A percentile compares a stretch with the other conserved stretches of the same genome.
phyloP scores from a whole-genome alignment of 805 yeast species.

The Yamadazyma takamatsuzukensis region DNA sequence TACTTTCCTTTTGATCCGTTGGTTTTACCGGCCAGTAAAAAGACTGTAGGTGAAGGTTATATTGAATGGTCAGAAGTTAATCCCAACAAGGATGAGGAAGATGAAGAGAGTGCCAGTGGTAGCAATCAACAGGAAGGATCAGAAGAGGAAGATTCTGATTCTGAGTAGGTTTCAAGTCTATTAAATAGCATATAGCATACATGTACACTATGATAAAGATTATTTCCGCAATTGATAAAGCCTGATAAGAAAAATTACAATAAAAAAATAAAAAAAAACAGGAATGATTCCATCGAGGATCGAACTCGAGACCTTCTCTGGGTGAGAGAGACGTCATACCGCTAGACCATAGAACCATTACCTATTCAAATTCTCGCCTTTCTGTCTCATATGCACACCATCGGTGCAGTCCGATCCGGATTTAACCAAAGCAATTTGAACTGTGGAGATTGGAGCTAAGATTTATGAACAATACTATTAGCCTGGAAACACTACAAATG shows the following conservation, averaged over 20 bases:
- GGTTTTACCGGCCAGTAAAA: conserved; percentile 59
- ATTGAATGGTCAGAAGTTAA: conserved; percentile 70
- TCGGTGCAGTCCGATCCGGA: no score
- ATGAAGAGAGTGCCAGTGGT: conserved; percentile 39
- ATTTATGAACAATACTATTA: no score
- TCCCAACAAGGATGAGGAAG: conserved; percentile 58
- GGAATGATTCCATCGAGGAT: conserved; percentile 27
- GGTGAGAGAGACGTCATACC: conserved; percentile 31
- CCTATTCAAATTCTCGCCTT: no score
- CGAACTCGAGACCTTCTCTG: conserved; percentile 33
- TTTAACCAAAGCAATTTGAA: no score
- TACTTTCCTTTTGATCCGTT: conserved; percentile 96
- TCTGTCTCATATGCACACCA: no score
- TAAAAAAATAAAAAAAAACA: conserved; percentile 7
- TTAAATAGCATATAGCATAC: no score
- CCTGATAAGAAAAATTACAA: no score
- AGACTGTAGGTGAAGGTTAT: conserved; percentile 46
- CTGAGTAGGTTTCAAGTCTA: no score
- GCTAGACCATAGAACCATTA: conserved; percentile 29
- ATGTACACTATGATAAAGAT: no score
- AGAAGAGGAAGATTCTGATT: conserved; percentile 14
- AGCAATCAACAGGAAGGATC: conserved; percentile 19
- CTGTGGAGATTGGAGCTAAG: no score
- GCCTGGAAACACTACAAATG: no score
- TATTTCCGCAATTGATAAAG: no score